A percentile compares a stretch with the other conserved stretches of the same genome.
phyloP scores from a whole-genome alignment of 2,329 filamentous ascomycete genomes.

The Ophiostoma fasciatum region DNA sequence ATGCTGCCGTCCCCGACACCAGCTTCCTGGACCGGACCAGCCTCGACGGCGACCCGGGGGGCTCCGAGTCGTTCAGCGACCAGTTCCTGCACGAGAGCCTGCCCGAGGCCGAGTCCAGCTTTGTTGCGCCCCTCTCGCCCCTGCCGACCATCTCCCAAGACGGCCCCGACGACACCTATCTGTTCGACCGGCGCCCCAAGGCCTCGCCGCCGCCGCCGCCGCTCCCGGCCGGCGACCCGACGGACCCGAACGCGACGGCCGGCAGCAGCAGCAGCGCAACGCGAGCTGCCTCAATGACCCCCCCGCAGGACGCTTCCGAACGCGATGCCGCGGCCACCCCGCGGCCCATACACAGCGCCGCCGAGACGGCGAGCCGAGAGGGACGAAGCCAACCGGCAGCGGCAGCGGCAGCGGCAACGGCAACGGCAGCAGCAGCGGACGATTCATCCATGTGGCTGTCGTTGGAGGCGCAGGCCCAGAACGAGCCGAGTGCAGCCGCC shows the following conservation, averaged over 20 bases:
- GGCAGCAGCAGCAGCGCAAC: too few relatives aligned
- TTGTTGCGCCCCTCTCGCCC: conserved; percentile 42
- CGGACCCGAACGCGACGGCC: too few relatives aligned
- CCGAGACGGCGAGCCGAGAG: too few relatives aligned
- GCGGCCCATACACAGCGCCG: too few relatives aligned
- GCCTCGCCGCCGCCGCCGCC: conserved; percentile 10
- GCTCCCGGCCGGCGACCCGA: conserved; percentile 1
- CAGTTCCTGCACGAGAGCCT: conserved; percentile 40
- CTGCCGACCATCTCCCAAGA: conserved; percentile 31
- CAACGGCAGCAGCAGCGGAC: too few relatives aligned
- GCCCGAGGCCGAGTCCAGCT: conserved; percentile 52
- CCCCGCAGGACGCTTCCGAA: too few relatives aligned
- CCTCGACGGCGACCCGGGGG: conserved; percentile 19
- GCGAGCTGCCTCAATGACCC: too few relatives aligned
- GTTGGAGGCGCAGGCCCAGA: background rate
- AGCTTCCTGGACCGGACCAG: conserved; percentile 28
- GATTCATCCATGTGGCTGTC: background rate
- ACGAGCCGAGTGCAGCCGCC: conserved; percentile 14
- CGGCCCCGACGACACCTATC: conserved; percentile 42
- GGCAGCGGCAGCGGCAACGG: too few relatives aligned
- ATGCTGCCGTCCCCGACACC: background rate
- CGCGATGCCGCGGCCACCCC: too few relatives aligned
- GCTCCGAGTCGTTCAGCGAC: conserved; percentile 36
- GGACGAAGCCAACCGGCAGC: too few relatives aligned
- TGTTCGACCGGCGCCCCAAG: conserved; percentile 35